These are phyloP conservation scores for Pseudogymnoascus sp. DNA, from an alignment of 2,329 filamentous ascomycete genomes.

Conservation along the genomic window DNA sequence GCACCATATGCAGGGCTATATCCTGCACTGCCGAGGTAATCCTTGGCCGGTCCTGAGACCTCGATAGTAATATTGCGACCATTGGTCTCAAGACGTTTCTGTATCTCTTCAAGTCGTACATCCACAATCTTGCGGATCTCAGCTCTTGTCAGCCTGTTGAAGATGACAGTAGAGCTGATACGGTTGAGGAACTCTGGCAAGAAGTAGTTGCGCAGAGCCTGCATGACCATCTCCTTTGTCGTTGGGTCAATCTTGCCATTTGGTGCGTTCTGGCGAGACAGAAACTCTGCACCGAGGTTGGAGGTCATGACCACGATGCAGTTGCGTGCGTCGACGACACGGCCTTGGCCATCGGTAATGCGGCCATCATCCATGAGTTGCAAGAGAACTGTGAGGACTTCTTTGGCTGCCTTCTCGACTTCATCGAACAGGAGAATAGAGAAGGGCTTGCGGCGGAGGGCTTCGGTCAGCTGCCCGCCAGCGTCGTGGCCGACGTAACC, in stretches of 20 bases:
- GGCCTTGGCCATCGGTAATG: constrained; percentile 95
- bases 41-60: constrained; percentile 77
- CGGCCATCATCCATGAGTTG: constrained; percentile 99
- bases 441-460: constrained; percentile 87
- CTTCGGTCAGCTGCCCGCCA: constrained; percentile 91
- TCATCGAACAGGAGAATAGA: constrained; percentile 97
- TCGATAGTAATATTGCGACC: constrained; percentile 76
- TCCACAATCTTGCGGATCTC: constrained; percentile 97
- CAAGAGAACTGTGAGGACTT: constrained; percentile 91
- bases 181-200: constrained; percentile 97
- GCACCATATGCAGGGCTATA: constrained; percentile 96
- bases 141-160: constrained; percentile 82
- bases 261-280: constrained; percentile 67
- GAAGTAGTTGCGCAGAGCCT: constrained; percentile 88
- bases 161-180: constrained; percentile 93
- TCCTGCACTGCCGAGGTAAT: constrained; percentile 83
- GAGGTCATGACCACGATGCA: constrained; percentile 99
- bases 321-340: constrained; percentile 90
- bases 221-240: constrained; percentile 85
- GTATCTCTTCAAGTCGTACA: constrained; percentile 76
- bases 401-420: constrained; percentile 97
- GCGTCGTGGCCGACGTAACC: constrained; percentile 96
- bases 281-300: constrained; percentile 89
- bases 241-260: constrained; percentile 80
- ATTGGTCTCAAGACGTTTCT: constrained; percentile 81